Percentiles rank a stretch among this genome's conserved stretches.
These are phyloP conservation scores for Claviceps humidiphila DNA, from an alignment of 2,329 filamentous ascomycete species.

Conservation along the genomic window DNA sequence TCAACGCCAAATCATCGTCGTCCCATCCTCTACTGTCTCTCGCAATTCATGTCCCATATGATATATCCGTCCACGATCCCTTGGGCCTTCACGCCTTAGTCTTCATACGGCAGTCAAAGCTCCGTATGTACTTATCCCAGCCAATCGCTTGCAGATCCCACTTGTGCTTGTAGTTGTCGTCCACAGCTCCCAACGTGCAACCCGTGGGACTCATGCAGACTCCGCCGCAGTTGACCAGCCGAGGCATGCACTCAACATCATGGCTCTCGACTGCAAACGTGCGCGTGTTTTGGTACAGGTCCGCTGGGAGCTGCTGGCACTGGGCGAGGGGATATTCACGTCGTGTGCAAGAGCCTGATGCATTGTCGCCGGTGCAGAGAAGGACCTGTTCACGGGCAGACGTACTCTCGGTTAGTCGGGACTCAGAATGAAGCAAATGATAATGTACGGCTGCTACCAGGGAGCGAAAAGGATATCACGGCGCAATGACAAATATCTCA, in stretches of 20 bases:
- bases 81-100: background rate
- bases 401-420: background rate
- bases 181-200: conserved; percentile 37
- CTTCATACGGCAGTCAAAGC: conserved; percentile 19
- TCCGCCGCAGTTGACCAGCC: conserved; percentile 24
- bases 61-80: background rate
- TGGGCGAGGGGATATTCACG: conserved; percentile 27
- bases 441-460: background rate
- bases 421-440: background rate
- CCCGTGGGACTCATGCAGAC: conserved; percentile 37
- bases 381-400: conserved; percentile 24
- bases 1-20: conserved; percentile 1
- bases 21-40: background rate
- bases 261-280: conserved; percentile 40
- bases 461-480: too few species aligned
- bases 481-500: too few species aligned
- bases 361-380: conserved; percentile 36
- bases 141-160: conserved; percentile 30
- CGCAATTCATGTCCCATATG: too few species aligned
- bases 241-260: conserved; percentile 34
- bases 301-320: conserved; percentile 31
- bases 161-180: conserved; percentile 32
- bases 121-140: conserved; percentile 28
- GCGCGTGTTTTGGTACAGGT: conserved; percentile 27
- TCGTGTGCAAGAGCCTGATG: conserved; percentile 33